phyloP scores from a whole-genome alignment of 208 protist genomes.

The Histomonas meleagridis region DNA sequence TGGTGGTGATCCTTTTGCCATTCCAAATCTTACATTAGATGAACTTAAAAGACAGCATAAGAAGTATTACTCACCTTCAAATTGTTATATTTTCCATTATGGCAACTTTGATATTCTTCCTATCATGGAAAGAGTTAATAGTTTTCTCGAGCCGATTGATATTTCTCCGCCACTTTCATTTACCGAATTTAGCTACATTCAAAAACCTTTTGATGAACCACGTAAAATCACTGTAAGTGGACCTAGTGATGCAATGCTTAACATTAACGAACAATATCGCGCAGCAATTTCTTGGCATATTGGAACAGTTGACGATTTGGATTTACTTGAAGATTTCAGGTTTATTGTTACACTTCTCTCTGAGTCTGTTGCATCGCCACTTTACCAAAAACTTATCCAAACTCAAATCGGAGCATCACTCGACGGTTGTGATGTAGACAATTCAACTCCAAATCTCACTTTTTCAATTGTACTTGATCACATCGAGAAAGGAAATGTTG shows the following conservation, averaged over 20 bases:
- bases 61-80: slow-evolving; percentile 49
- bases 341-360: neutral
- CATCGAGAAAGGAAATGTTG: neutral
- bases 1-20: slow-evolving; percentile 44
- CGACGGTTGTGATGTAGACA: neutral
- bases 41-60: slow-evolving; percentile 46
- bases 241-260: neutral
- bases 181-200: neutral
- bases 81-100: slow-evolving; percentile 41
- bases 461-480: neutral
- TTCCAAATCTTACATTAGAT: slow-evolving; percentile 45
- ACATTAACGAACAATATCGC: neutral
- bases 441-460: neutral
- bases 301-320: neutral
- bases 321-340: neutral
- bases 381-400: neutral
- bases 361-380: neutral
- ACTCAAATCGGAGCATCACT: neutral
- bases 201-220: neutral
- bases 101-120: neutral
- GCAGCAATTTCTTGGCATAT: neutral
- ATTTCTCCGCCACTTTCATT: neutral
- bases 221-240: neutral
- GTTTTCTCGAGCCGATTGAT: neutral
- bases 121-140: neutral